Base-by-base conservation (phyloP, 179 eudicot genomes). In the Spergularia azorica region DNA sequence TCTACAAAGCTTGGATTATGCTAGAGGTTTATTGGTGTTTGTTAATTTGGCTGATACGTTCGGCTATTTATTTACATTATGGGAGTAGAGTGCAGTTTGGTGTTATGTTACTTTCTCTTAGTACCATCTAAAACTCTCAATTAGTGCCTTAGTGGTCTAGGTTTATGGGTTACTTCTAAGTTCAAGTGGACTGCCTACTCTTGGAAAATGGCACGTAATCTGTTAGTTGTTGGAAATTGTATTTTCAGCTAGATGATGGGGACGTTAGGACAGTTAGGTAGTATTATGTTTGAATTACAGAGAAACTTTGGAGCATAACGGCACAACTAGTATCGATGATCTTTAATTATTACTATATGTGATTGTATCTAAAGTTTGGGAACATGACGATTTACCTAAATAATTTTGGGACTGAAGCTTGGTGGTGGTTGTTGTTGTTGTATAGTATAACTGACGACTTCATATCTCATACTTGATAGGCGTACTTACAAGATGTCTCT, bases 111-210 rank as follows among this genome's bases (percentile, higher is more conserved):
- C 13, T 73, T n/a, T 60, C 11, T 67, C 36, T 9, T 15, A n/a
- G 26, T 46, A 13, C 11, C 14, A 8, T 46, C n/a, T 15, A 3
- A n/a, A 2, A 9, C 0, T 18, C n/a, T 26, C 32, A 26, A 26
- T 0, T 39, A 2, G 32, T 9, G 17, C 6, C 0, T 74, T 48
- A 48, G 58, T 60, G 6, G 12, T 32, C 17, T 74, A 7, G 21
- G 64, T 10, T 66, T 39, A 4, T 38, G 64, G 50, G 18, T 13
- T 50, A 18, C 18, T 54, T 54, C 46, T 13, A 13, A 67, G 61
- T 55, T 75, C 60, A 58, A 50, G 70, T 63, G 70, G 54, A 75
- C n/a, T 36, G 50, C 11, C 20, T 43, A 67, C 21, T 46, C 41
- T 21, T 46, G 32, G 38, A 70, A 70, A 36, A 67, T 13, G 56